phyloP scores from a whole-genome alignment of 1,284 basidiomycete species.

The Exobasidium cylindrosporum region DNA sequence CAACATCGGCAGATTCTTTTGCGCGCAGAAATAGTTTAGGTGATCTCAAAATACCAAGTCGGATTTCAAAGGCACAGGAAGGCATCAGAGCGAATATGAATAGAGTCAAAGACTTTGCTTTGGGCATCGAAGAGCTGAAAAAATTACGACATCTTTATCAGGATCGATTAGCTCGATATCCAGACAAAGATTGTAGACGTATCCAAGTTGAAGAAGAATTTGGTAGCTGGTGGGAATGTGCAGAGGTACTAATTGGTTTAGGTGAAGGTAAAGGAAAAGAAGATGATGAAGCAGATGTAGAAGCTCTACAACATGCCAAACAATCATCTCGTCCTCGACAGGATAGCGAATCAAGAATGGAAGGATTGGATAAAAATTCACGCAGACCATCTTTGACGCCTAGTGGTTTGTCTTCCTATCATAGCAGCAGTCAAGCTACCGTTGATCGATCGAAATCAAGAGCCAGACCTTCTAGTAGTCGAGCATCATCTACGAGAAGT shows the following conservation, averaged over 20 bases:
- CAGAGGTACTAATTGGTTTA: slow-evolving; percentile 39
- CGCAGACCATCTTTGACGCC: background rate
- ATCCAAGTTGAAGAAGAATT: background rate
- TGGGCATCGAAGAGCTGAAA: slow-evolving; percentile 41
- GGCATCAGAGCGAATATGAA: slow-evolving; percentile 34
- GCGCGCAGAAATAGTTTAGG: slow-evolving; percentile 4
- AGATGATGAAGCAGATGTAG: slow-evolving; percentile 27
- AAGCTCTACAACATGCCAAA: slow-evolving; percentile 25
- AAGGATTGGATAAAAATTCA: background rate
- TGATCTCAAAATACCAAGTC: slow-evolving; percentile 38
- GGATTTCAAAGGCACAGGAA: slow-evolving; percentile 40
- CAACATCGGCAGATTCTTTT: background rate
- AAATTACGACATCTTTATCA: slow-evolving; percentile 24
- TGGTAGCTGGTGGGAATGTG: slow-evolving; percentile 35
- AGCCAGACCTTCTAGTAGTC: background rate
- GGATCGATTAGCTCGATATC: slow-evolving; percentile 13
- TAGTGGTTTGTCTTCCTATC: background rate
- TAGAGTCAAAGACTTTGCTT: slow-evolving; percentile 37
- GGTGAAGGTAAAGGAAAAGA: slow-evolving; percentile 32
- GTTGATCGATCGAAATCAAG: background rate
- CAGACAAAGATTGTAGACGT: slow-evolving; percentile 5
- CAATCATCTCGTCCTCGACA: background rate
- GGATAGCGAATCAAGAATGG: background rate
- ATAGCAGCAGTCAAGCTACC: slow-evolving; percentile 6
- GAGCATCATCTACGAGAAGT: slow-evolving; percentile 18